Base-by-base conservation (phyloP, 2,329 filamentous ascomycete genomes). In the Exserohilum rostratum region DNA sequence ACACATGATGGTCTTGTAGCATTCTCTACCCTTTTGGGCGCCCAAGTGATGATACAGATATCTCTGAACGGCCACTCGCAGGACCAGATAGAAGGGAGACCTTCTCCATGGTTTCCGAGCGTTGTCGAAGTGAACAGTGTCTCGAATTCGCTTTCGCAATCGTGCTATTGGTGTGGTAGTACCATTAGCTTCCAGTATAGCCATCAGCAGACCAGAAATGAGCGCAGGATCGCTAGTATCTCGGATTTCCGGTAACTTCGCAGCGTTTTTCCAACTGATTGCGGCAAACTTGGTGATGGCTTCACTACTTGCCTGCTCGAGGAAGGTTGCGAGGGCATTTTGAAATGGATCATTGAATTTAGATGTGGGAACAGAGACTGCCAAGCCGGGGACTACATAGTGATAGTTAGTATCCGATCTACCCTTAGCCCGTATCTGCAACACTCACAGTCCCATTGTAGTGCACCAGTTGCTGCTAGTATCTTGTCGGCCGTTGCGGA, bases 1-100 rank as follows among this genome's bases (percentile, higher is more conserved):
- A 42, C 77, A 80, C n/a, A 87, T 77, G 7, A 88, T 58, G 12
- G 82, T 76, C 58, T 89, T 89, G 76, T 87, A 89, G 29, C 78
- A 74, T 0, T 80, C 57, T 2, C 77, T 74, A 1, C 84, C 84
- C 0, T 65, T 22, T 1, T 80, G 69, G 1, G 66, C 58, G 1
- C 79, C 79, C 1, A 82, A 60, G 0, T 64, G 18, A 1, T 75
- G 57, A 22, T 73, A 77, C 0, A 89, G 74, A 6, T 81, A 76
- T 0, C 86, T 79, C 44, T 86, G 80, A 1, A 84, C 62, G 0
- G 79, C 77, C 1, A 90, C 85, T 0, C 86, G 82, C 4, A 90
- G 68, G 0, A 86, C 74, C 0, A 90, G 79, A 82, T 86, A 90
- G 46, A 83, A 79, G 0, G 87, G 80, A 1, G 81, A 81, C 33